Evolutionary conservation across 371 early-diverging fungal species (phyloP), one percentile per base, ranked within the genome.

Genomic region (Circinella umbellata): DNA sequence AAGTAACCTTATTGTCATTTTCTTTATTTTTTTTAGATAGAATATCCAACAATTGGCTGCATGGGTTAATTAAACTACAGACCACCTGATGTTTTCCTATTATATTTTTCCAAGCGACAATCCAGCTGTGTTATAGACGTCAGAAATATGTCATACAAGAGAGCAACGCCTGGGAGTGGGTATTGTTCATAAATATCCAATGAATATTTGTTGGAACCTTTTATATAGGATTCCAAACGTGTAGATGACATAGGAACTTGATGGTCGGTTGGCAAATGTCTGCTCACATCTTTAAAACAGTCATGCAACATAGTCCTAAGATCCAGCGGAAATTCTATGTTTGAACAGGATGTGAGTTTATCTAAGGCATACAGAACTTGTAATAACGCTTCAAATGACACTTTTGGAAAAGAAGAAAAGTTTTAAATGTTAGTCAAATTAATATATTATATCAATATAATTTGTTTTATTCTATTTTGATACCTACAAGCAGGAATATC

Each of bases 111-210:
- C 4, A 51, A 15, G 17, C 15, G 51, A 17, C 51, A 7, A 51
- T 51, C 51, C 15, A 51, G 15, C 17, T 51, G 14, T 15, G 8
- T 15, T 15, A 51, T 13, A 51, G 51, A 51, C 15, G 51, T 51
- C 6, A 51, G 4, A 51, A 53, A 27, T 9, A 65, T 37, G 20
- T 51, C 66, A n/a, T 14, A 53, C 9, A 65, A 13, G 48, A 65
- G 48, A 11, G 66, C 66, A 42, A 1, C 4, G 8, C 66, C 66
- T n/a, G 66, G 66, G 0, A 65, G 39, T 10, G 66, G 53, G 38
- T 65, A 65, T 49, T 54, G 49, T 17, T 53, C 27, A 35, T 65
- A 65, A 36, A 55, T 35, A 4, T 54, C n/a, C 14, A 55, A 27
- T 36, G 34, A 27, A 15, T 17, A 54, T 0, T 27, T 49, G 8